phyloP scores from a whole-genome alignment of 345 rosid species.

The Populus nigra region DNA sequence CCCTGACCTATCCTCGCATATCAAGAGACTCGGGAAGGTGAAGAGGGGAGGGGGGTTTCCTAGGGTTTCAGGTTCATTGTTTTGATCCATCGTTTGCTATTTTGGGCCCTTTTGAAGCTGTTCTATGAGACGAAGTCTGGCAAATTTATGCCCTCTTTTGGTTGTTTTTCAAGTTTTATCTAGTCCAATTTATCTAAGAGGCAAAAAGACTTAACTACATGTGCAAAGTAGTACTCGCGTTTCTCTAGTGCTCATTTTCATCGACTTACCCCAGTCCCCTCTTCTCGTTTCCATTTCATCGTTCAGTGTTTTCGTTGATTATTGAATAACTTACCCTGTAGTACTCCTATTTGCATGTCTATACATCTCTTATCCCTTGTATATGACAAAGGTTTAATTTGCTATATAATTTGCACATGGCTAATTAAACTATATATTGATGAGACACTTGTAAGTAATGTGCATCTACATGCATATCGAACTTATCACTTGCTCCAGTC shows the following conservation, averaged over 20 bases:
- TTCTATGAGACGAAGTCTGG: slow-evolving; percentile 7
- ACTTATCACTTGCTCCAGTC: background rate
- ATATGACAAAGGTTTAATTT: too few species aligned
- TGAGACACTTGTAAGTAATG: background rate
- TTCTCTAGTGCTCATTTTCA: background rate
- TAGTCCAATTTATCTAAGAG: slow-evolving; percentile 5
- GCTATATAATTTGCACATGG: too few species aligned
- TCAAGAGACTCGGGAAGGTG: background rate
- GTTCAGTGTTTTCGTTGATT: background rate
- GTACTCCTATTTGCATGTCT: background rate
- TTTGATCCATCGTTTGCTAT: slow-evolving; percentile 30
- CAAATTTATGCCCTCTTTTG: slow-evolving; percentile 18
- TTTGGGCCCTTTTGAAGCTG: slow-evolving; percentile 20
- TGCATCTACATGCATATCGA: background rate
- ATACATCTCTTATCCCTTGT: too few species aligned
- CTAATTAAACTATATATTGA: background rate
- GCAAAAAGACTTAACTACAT: background rate
- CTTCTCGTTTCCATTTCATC: background rate
- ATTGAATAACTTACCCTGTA: too few species aligned
- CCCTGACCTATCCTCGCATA: slow-evolving; percentile 10
- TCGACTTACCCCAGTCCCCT: background rate
- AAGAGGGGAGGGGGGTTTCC: background rate
- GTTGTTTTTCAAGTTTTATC: slow-evolving; percentile 5
- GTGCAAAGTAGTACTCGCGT: background rate
- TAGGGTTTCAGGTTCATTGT: slow-evolving; percentile 33